Base-by-base conservation (phyloP, 768 basidiomycete genomes). In the Suillus tomentosus region DNA sequence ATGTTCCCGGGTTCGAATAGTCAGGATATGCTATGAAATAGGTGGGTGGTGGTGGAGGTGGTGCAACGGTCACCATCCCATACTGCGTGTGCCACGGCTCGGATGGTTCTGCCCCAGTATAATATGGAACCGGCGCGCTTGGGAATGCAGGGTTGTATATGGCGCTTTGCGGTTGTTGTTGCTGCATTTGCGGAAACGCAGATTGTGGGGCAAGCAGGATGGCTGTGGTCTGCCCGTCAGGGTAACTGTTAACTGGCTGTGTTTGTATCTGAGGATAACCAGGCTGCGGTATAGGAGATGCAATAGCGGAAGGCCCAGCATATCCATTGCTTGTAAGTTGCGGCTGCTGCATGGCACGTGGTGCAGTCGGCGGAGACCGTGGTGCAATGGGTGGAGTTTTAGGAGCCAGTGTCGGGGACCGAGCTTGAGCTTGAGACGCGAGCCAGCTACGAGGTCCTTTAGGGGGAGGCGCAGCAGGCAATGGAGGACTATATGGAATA, bases 371-470 rank as follows among this genome's bases (percentile, higher is more conserved):
- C 5, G 39, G 57, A 31, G 57, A 19, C 27, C 57, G 57, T 27
- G 57, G 57, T 58, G 57, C 57, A 8, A 58, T 58, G 5, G 57
- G 57, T 27, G 57, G 57, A 19, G 57, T 42, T 43, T 42, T 24
- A 27, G 57, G 57, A 19, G 57, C 27, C 27, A 58, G 10, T 10
- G 27, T 40, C 17, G 57, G 57, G 40, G 57, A 42, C 40, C 39
- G 57, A 15, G 11, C 27, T 42, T 58, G 57, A 14, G 24, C 42
- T 58, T 58, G 40, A 42, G 57, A 42, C 3, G 40, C 57, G 27
- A 58, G 57, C 57, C 57, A 58, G 27, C 39, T 58, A 42, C 57
- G 57, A 31, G 57, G 57, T 27, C 57, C 57, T 58, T 58, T 58
- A 6, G 57, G 57, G 9, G 57, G 57, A 19, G 24, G 19, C 17